These are phyloP conservation scores for Oldenlandia corymbosa DNA, from an alignment of 257 asterid species.

Conservation along the genomic window DNA sequence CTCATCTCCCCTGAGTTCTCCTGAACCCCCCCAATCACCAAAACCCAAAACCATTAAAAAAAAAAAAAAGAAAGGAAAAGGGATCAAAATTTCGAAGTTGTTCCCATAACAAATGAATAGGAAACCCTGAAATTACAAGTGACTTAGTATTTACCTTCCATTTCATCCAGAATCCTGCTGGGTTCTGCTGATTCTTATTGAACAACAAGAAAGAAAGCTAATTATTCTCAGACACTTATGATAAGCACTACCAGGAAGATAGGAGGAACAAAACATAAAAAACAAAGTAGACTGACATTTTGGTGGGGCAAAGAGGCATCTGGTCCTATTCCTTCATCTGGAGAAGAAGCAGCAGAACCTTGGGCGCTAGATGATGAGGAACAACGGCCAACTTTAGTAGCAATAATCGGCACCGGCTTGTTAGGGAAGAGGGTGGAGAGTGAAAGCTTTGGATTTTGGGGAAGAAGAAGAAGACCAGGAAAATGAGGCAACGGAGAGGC, in stretches of 20 bases:
- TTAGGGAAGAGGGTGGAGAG: not conserved
- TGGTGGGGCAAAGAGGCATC: conserved; percentile 13
- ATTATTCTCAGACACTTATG: not conserved
- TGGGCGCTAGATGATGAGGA: conserved; percentile 20
- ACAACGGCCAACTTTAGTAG: conserved; percentile 4
- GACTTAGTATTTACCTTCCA: conserved; percentile 45
- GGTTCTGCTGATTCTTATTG: conserved; percentile 23
- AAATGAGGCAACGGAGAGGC: not conserved
- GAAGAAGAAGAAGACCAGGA: not conserved
- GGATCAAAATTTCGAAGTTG: not conserved
- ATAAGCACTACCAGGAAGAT: too few relatives aligned
- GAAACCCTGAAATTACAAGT: not conserved
- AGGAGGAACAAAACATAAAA: not conserved
- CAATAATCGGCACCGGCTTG: not conserved
- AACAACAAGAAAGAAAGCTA: not conserved
- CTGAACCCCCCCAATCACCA: conserved; percentile 12
- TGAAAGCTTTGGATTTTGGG: not conserved
- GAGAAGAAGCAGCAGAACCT: conserved; percentile 12
- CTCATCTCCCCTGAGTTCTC: conserved; percentile 40
- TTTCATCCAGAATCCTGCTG: conserved; percentile 37
- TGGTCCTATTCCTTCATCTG: conserved; percentile 19
- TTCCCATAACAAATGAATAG: not conserved
- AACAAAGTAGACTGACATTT: conserved; percentile 14
- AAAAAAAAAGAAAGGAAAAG: not conserved
- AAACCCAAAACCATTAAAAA: too few relatives aligned